Conservation (phyloP, 305 asterid species). For the Solanum hybrid region DNA sequence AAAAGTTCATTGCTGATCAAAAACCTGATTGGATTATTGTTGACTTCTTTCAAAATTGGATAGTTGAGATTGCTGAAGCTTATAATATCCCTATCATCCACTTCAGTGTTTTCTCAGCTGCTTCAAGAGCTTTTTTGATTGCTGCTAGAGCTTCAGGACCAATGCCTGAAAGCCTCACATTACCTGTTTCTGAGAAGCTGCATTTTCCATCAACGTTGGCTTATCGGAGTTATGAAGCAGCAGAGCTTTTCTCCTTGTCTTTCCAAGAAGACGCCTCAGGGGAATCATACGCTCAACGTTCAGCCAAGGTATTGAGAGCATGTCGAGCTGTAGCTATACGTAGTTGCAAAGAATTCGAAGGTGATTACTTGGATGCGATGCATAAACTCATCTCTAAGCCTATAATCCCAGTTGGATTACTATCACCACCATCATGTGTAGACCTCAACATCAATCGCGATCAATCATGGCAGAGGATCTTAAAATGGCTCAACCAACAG, state of each 20-base stretch:
- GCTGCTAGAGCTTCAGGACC: background rate
- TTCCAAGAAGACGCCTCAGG: constrained; percentile 2
- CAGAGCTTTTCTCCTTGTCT: background rate
- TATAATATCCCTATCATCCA: constrained; percentile 5
- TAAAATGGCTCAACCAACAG: constrained; percentile 27
- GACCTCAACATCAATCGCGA: background rate
- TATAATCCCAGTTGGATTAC: constrained; percentile 22
- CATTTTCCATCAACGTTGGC: constrained; percentile 11
- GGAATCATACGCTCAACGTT: background rate
- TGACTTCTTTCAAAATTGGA: constrained; percentile 3
- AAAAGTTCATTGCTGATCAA: constrained; percentile 4
- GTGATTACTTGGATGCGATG: background rate
- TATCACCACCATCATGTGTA: constrained; percentile 14
- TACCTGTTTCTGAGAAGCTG: constrained; percentile 5
- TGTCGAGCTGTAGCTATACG: constrained; percentile 8
- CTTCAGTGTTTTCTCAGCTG: background rate
- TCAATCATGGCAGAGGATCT: constrained; percentile 6
- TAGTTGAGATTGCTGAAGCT: constrained; percentile 3
- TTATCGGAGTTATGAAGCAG: constrained; percentile 10
- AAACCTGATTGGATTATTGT: constrained; percentile 11
- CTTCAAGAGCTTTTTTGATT: background rate
- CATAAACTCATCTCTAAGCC: constrained; percentile 12
- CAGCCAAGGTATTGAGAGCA: background rate
- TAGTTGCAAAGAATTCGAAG: constrained; percentile 11
- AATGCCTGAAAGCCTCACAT: background rate